Conservation (phyloP, 208 protist species). For the Trypanosomatidae sp. region DNA sequence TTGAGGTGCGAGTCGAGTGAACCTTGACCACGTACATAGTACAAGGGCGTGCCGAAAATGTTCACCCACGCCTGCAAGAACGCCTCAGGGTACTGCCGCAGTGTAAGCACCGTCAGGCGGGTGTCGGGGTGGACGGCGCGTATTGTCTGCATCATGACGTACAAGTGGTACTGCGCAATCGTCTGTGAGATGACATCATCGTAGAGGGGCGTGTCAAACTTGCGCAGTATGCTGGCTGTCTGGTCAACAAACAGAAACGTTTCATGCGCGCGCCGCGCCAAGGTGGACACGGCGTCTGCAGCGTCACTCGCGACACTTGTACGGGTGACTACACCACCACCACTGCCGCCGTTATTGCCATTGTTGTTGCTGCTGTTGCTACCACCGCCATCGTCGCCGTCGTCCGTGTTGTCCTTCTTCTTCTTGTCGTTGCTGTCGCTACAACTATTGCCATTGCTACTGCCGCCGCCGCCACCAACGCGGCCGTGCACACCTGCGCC, state of each 20-base stretch:
- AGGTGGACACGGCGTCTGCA: too few relatives aligned
- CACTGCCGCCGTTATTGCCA: constrained; percentile 16
- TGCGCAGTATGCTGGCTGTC: constrained; percentile 58
- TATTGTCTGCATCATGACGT: constrained; percentile 82
- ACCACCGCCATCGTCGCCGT: not conserved
- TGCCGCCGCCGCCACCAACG: too few relatives aligned
- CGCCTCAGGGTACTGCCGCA: constrained; percentile 29
- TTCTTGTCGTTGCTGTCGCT: not conserved
- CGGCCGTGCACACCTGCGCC: too few relatives aligned
- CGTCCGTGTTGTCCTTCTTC: not conserved
- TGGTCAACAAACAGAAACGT: constrained; percentile 84
- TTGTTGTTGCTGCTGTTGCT: constrained; percentile 14
- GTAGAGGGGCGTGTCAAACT: constrained; percentile 49
- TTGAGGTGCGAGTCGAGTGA: constrained; percentile 72
- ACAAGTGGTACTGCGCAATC: constrained; percentile 62
- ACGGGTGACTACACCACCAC: constrained; percentile 9
- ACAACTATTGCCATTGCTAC: not conserved
- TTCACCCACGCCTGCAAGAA: constrained; percentile 54
- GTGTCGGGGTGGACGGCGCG: constrained; percentile 48
- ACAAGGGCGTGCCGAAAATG: constrained; percentile 46
- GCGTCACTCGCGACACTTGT: constrained; percentile 3
- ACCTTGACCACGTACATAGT: constrained; percentile 68
- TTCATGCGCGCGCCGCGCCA: constrained; percentile 18
- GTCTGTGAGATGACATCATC: constrained; percentile 74
- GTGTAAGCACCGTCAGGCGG: constrained; percentile 49